Base-by-base conservation (phyloP, 2,329 filamentous ascomycete genomes). In the Chrysoporthe austroafricana region DNA sequence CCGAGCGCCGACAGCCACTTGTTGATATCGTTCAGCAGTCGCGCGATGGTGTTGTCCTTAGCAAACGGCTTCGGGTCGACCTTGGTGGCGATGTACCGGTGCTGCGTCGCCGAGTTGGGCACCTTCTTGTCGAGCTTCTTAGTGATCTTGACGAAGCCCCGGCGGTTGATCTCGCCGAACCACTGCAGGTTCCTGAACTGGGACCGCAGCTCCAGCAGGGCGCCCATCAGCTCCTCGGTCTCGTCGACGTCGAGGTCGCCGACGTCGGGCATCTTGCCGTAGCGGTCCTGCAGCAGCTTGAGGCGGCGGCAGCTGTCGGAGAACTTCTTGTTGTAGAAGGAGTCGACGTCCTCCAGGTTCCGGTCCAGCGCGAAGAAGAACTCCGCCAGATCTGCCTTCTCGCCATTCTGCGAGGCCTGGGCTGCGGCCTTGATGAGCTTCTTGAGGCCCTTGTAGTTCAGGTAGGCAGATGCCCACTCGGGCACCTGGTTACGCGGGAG, bases 111-210 rank as follows among this genome's bases (percentile, higher is more conserved):
- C 3, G 89, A 88, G 58, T 88, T 86, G 1, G 91, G 86, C 2
- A 97, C 88, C 81, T 97, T 97, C 82, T 99, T 99, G 80, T 99
- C 96, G 58, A 97, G 83, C 80, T 99, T 99, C 83, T 99, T 99
- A 63, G 96, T 97, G 78, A 99, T 99, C 82, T 99, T 99, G 78
- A 96, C 88, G 75, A 99, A 99, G 1, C 96, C 96, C 71, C 93
- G 87, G 63, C 94, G 88, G 78, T 99, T 99, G 75, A 98, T 95
- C 80, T 98, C 95, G 62, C 94, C 95, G 77, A 98, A 99, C 94
- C 94, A 98, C 78, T 97, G 92, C 63, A 99, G 83, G 75, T 98
- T 98, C 69, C 96, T 88, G 72, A 98, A 81, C 76, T 96, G 92
- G 63, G 90, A 91, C 67, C 96, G 88, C 69, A 98, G 84, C 79